These are phyloP conservation scores for Lagerstroemia speciosa DNA, from an alignment of 345 rosid genomes.

Conservation along the genomic window DNA sequence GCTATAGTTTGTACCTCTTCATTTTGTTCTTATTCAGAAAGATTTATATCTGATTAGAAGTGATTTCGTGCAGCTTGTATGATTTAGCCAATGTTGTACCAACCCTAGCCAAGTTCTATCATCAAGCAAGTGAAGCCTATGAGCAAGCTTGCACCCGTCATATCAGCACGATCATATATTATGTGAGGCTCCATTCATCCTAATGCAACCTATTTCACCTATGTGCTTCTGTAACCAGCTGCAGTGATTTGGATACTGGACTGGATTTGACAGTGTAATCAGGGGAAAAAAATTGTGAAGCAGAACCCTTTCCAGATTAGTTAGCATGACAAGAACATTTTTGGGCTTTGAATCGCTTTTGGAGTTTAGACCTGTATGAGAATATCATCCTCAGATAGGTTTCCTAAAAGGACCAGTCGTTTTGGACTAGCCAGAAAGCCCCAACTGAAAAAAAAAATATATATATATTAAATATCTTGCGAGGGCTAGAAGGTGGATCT, in stretches of 20 bases:
- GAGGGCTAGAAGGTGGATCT: not conserved
- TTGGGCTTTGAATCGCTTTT: not conserved
- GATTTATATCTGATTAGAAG: slow-evolving; percentile 18
- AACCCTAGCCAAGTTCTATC: slow-evolving; percentile 94
- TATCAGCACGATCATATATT: slow-evolving; percentile 91
- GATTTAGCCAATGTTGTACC: slow-evolving; percentile 96
- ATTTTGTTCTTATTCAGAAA: not conserved
- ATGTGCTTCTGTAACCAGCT: not conserved
- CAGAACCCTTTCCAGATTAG: not conserved
- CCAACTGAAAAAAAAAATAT: too few species aligned
- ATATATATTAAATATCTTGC: not conserved
- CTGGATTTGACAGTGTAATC: not conserved
- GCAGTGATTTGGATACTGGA: not conserved
- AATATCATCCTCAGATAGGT: too few species aligned
- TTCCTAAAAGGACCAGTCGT: not conserved
- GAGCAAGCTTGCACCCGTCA: slow-evolving; percentile 96
- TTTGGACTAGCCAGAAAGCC: not conserved
- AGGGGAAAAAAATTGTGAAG: not conserved
- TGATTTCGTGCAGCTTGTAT: slow-evolving; percentile 61
- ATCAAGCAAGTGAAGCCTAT: slow-evolving; percentile 98
- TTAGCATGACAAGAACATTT: not conserved
- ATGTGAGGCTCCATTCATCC: slow-evolving; percentile 41
- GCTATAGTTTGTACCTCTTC: not conserved
- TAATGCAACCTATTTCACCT: not conserved
- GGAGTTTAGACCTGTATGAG: not conserved